These are phyloP conservation scores for Penstemon eatonii DNA, from an alignment of 257 asterid species.

Conservation along the genomic window DNA sequence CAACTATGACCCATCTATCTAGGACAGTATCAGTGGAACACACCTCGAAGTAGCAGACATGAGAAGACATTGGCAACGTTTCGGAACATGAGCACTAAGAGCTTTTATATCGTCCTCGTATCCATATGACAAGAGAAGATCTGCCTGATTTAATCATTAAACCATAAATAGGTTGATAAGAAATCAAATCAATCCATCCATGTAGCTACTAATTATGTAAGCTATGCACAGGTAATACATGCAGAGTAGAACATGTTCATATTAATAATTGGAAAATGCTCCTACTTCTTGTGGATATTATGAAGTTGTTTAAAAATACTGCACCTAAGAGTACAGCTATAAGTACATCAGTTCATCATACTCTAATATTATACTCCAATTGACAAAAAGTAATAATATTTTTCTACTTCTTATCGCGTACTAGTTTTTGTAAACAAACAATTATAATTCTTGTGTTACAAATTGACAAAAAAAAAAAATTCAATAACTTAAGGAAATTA, in stretches of 20 bases:
- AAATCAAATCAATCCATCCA: conserved; percentile 11
- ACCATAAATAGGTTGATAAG: conserved; percentile 23
- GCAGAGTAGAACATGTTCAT: background rate
- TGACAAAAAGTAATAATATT: background rate
- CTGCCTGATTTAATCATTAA: conserved; percentile 64
- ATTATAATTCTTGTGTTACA: conserved; percentile 5
- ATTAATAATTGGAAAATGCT: background rate
- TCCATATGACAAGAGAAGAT: conserved; percentile 90
- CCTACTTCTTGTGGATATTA: no score
- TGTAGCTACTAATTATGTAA: background rate
- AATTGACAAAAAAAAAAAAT: conserved; percentile 9
- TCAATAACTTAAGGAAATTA: background rate
- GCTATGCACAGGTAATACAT: background rate
- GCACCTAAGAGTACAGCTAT: no score
- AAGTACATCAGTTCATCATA: no score
- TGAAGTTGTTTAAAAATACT: no score
- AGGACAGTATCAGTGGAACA: conserved; percentile 18
- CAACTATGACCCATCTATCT: conserved; percentile 10
- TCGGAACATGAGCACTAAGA: conserved; percentile 72
- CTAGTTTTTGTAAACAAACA: conserved; percentile 2
- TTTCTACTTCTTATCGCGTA: background rate
- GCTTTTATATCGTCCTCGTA: conserved; percentile 88
- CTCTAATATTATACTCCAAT: background rate
- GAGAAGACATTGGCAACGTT: conserved; percentile 91
- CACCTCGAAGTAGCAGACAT: conserved; percentile 99